Evolutionary conservation across 2,329 filamentous ascomycete genomes (phyloP).

Genomic region (Neocatenulostroma microsporum): DNA sequence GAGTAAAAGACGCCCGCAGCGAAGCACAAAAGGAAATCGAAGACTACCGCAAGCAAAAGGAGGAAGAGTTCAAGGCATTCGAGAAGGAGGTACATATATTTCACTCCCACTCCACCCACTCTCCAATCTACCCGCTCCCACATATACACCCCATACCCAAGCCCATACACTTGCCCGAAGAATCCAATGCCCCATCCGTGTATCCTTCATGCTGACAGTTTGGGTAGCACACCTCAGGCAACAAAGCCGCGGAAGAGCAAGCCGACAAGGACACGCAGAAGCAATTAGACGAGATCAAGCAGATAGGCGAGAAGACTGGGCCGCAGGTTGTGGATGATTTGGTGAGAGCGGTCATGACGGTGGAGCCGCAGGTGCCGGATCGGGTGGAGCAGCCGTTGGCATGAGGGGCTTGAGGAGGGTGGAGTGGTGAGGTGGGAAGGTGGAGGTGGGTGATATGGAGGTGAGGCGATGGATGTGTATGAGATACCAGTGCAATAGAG

Average conservation of each 20-base stretch:
- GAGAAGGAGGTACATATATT: constrained; percentile 65
- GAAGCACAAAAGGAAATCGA: constrained; percentile 98
- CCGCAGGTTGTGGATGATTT: constrained; percentile 74
- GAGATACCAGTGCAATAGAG: neutral
- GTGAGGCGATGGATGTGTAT: neutral
- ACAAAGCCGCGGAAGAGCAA: constrained; percentile 63
- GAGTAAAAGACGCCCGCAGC: constrained; percentile 89
- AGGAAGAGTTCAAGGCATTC: constrained; percentile 90
- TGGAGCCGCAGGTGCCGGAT: constrained; percentile 62
- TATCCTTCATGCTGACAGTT: constrained; percentile 6
- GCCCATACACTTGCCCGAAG: too few relatives aligned
- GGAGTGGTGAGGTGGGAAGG: neutral
- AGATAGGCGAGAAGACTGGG: constrained; percentile 70
- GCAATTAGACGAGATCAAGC: constrained; percentile 75
- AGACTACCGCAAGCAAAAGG: constrained; percentile 80
- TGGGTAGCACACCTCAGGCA: constrained; percentile 78
- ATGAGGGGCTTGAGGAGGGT: neutral
- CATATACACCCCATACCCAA: too few relatives aligned
- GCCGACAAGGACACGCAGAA: constrained; percentile 72
- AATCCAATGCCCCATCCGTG: too few relatives aligned
- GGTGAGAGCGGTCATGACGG: constrained; percentile 74
- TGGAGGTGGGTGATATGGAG: neutral
- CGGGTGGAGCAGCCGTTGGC: constrained; percentile 25
- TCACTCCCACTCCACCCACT: neutral
- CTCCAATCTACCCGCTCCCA: too few relatives aligned